Percentiles rank a stretch among this genome's conserved stretches.
phyloP scores from a whole-genome alignment of 129 eudicot species.

The Chrysanthemum lavandulifolium region DNA sequence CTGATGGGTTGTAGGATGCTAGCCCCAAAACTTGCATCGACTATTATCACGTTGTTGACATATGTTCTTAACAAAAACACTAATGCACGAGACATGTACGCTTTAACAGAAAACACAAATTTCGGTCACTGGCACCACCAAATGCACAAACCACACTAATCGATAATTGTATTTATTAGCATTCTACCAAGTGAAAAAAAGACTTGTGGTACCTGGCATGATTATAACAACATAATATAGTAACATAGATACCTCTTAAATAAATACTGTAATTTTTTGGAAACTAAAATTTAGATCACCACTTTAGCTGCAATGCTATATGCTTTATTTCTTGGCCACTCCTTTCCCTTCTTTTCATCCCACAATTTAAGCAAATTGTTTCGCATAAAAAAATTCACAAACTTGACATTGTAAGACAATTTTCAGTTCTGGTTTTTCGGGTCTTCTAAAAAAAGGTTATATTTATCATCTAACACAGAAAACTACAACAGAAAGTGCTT shows the following conservation, averaged over 20 bases:
- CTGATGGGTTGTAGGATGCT: no score
- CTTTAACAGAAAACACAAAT: no score
- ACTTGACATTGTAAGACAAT: constrained; percentile 20
- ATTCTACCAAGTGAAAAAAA: no score
- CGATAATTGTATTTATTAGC: no score
- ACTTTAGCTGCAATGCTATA: constrained; percentile 12
- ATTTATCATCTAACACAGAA: constrained; percentile 5
- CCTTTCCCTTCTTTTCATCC: constrained; percentile 26
- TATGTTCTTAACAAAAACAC: no score
- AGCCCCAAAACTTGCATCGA: no score
- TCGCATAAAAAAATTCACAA: constrained; percentile 25
- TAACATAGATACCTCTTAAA: background rate
- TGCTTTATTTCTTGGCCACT: constrained; percentile 15
- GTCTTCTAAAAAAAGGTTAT: constrained; percentile 13
- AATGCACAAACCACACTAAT: no score
- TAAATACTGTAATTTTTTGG: background rate
- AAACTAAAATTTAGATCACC: background rate
- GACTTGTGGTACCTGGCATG: background rate
- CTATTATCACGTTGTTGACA: no score
- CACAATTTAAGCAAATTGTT: constrained; percentile 49
- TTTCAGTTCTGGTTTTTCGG: constrained; percentile 29
- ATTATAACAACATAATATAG: background rate
- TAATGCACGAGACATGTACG: no score
- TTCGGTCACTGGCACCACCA: no score
- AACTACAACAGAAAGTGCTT: constrained; percentile 22